phyloP scores from a whole-genome alignment of 2,329 filamentous ascomycete genomes.

The Neonectria punicea region DNA sequence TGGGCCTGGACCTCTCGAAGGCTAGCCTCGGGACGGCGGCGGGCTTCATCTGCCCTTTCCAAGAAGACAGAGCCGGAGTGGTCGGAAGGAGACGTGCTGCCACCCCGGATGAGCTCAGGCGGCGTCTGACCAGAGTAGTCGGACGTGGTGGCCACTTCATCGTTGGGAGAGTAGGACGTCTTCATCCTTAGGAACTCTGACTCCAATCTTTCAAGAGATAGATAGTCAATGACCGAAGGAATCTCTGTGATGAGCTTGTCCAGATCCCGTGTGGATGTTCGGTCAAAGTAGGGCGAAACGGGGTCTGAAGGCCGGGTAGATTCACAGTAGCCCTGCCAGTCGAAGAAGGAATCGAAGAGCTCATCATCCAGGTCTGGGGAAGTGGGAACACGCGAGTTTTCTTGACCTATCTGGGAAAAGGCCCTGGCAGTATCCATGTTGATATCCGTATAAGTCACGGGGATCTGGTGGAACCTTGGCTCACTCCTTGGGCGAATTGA shows the following conservation, averaged over 20 bases:
- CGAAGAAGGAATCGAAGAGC: conserved; percentile 51
- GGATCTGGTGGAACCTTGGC: conserved; percentile 55
- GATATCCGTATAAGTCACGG: conserved; percentile 55
- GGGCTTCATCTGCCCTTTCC: conserved; percentile 45
- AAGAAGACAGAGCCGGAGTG: conserved; percentile 50
- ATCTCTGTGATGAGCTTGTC: conserved; percentile 50
- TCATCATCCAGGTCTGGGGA: conserved; percentile 48
- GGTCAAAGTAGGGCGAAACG: conserved; percentile 43
- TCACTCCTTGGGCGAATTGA: conserved; percentile 50
- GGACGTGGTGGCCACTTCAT: conserved; percentile 47
- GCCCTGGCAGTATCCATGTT: conserved; percentile 51
- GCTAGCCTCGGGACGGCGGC: conserved; percentile 44
- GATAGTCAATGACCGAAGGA: conserved; percentile 47
- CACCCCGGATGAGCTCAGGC: conserved; percentile 51
- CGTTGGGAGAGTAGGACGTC: conserved; percentile 47
- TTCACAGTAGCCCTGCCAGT: conserved; percentile 51
- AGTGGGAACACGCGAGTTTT: conserved; percentile 51
- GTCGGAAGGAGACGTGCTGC: conserved; percentile 54
- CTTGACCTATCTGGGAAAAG: conserved; percentile 49
- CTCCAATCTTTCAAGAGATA: conserved; percentile 46
- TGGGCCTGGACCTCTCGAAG: conserved; percentile 50
- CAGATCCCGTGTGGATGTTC: conserved; percentile 44
- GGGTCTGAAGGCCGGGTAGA: conserved; percentile 46
- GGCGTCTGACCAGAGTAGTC: conserved; percentile 52
- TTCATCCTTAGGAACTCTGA: conserved; percentile 49